Base-by-base conservation (phyloP, 768 basidiomycete genomes). In the Xerocomellus dryophilus region DNA sequence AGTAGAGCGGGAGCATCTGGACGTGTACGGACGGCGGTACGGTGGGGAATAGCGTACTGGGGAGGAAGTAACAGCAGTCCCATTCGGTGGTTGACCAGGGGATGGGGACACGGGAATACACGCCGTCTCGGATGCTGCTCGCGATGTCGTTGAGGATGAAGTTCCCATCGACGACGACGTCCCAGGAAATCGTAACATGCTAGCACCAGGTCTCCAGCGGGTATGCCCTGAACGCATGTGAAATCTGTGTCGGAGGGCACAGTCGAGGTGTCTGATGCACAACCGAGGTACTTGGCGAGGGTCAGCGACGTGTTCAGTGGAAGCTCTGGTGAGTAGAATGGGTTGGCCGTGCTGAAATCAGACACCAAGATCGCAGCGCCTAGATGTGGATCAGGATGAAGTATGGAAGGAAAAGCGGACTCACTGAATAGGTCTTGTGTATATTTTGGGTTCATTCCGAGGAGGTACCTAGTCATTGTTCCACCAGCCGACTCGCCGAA, bases 401-500 rank as follows among this genome's bases (percentile, higher is more conserved):
- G 3, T 12, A 8, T 4, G 3, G 5, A 17, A 40, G 11, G n/a
- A 25, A 17, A 15, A 25, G 15, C 9, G 14, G 25, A 42, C 43
- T 43, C 48, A 67, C 63, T 54, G 38, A 65, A 65, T 12, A 62
- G 47, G 20, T 55, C 65, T 11, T 35, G 50, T 5, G 57, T 64
- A 29, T 64, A 59, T 17, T 47, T 51, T n/a, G 50, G 58, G 35
- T 62, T 66, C 17, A 25, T 46, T 21, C 34, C 57, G 6, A 60
- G 48, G 21, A 60, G 53, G 29, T 55, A 60, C 12, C 64, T 56
- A 1, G 54, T 57, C 59, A 63, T 54, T 9, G 47, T 36, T 29
- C 61, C 64, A 14, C 64, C 59, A 2, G 61, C 64, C 5, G 56
- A 65, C 44, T 66, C 53, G 18, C 64, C 62, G 45, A 61, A 61